Evolutionary conservation across 371 early-diverging fungal species (phyloP).

Genomic region (Phascolomyces articulosus): DNA sequence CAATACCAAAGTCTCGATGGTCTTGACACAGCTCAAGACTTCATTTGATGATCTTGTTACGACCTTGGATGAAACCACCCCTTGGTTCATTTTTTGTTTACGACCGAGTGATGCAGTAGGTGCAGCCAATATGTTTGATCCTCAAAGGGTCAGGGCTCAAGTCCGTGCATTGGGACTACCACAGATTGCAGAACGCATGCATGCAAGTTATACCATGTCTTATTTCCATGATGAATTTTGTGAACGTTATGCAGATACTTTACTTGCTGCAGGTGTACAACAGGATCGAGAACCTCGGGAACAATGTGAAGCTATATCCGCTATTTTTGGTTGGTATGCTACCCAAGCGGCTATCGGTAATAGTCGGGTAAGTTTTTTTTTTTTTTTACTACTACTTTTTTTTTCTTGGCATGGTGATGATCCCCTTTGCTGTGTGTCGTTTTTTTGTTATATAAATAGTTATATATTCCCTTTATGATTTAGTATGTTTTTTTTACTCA

Average conservation of each 20-base stretch:
- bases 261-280: constrained; percentile 48
- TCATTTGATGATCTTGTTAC: constrained; percentile 81
- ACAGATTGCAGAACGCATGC: constrained; percentile 56
- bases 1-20: constrained; percentile 23
- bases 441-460: no score
- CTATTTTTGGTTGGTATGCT: constrained; percentile 67
- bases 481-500: no score
- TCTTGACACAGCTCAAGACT: constrained; percentile 69
- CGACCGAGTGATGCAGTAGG: constrained; percentile 65
- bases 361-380: constrained; percentile 43
- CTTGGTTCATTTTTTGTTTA: constrained; percentile 90
- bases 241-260: constrained; percentile 64
- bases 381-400: neutral
- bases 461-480: no score
- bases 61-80: constrained; percentile 79
- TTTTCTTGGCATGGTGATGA: no score
- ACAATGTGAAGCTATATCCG: constrained; percentile 63
- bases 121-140: constrained; percentile 65
- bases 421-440: no score
- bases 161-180: constrained; percentile 60
- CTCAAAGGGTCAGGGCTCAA: constrained; percentile 64
- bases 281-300: constrained; percentile 29
- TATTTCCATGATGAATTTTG: constrained; percentile 64
- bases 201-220: constrained; percentile 58
- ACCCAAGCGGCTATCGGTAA: constrained; percentile 75